Evolutionary conservation across 148 eudicot genomes (phyloP).

Genomic region (Camellia lanceoleosa): DNA sequence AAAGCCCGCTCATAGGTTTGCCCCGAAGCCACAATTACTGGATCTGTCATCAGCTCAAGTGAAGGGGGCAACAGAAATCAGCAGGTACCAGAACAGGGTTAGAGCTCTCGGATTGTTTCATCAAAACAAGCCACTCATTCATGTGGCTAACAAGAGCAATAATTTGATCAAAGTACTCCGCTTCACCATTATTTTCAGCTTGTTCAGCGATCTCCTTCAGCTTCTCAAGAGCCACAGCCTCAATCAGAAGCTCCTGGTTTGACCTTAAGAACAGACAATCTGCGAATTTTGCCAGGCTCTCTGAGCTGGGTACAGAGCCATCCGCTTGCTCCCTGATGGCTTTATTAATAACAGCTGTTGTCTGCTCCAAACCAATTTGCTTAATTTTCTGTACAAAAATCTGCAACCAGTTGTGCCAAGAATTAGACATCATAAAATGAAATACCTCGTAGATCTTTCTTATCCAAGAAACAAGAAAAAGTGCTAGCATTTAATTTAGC

Average conservation of each 20-base stretch:
- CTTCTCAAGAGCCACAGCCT: conserved; percentile 93
- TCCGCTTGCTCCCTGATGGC: conserved; percentile 64
- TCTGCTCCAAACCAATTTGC: conserved; percentile 40
- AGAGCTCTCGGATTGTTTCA: conserved; percentile 71
- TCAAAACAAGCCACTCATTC: conserved; percentile 69
- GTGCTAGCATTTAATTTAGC: not conserved
- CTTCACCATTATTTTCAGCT: conserved; percentile 79
- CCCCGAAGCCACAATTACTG: conserved; percentile 93
- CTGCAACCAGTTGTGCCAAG: conserved; percentile 29
- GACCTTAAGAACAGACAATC: conserved; percentile 65
- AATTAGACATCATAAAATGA: not conserved
- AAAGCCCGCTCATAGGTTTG: conserved; percentile 87
- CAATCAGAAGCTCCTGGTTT: conserved; percentile 87
- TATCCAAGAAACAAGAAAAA: not conserved
- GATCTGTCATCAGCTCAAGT: conserved; percentile 95
- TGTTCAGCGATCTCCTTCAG: conserved; percentile 91
- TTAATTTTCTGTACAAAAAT: conserved; percentile 53
- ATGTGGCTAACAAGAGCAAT: conserved; percentile 73
- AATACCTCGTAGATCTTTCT: not conserved
- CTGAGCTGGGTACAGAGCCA: conserved; percentile 64
- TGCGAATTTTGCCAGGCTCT: conserved; percentile 50
- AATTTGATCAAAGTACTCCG: conserved; percentile 70
- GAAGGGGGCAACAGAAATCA: conserved; percentile 98
- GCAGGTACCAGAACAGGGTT: conserved; percentile 74
- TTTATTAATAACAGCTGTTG: conserved; percentile 41